Conservation (phyloP, 192 early-diverging fungal genomes). For the Backusella morwellensis region DNA sequence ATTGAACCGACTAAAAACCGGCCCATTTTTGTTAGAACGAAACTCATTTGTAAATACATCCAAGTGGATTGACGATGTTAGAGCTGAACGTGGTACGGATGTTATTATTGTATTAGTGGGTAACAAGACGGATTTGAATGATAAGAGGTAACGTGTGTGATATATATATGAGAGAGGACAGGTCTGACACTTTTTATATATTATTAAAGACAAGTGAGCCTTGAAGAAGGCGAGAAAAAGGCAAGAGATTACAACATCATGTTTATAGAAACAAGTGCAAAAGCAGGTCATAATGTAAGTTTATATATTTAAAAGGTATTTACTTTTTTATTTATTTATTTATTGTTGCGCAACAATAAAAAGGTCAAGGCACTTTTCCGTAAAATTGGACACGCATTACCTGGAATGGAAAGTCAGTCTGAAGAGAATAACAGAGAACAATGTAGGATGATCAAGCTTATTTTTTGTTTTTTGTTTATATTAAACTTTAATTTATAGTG, state of each 20-base stretch:
- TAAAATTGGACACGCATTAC: slow-evolving; percentile 92
- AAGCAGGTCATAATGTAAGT: slow-evolving; percentile 91
- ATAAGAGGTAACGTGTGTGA: slow-evolving; percentile 67
- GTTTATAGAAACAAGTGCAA: slow-evolving; percentile 99
- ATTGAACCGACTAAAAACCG: background rate
- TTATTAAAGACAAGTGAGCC: slow-evolving; percentile 77
- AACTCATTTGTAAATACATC: slow-evolving; percentile 95
- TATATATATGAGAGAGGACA: background rate
- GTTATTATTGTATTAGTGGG: slow-evolving; percentile 98
- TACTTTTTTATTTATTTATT: background rate
- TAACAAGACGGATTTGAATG: slow-evolving; percentile 98
- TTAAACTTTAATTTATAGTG: slow-evolving; percentile 17
- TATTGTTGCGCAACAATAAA: background rate
- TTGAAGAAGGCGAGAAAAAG: slow-evolving; percentile 97
- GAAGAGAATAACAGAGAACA: slow-evolving; percentile 44
- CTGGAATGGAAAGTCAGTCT: slow-evolving; percentile 74
- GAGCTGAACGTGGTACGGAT: slow-evolving; percentile 97
- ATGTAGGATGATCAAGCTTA: slow-evolving; percentile 18
- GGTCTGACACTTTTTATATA: background rate
- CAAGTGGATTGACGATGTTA: slow-evolving; percentile 99
- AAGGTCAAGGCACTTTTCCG: slow-evolving; percentile 96
- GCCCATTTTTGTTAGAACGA: slow-evolving; percentile 57
- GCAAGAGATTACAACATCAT: slow-evolving; percentile 95
- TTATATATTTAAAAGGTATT: no score
- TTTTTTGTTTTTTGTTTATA: background rate